Base-by-base conservation (phyloP, 495 filamentous ascomycete species). In the Cryomyces antarcticus region DNA sequence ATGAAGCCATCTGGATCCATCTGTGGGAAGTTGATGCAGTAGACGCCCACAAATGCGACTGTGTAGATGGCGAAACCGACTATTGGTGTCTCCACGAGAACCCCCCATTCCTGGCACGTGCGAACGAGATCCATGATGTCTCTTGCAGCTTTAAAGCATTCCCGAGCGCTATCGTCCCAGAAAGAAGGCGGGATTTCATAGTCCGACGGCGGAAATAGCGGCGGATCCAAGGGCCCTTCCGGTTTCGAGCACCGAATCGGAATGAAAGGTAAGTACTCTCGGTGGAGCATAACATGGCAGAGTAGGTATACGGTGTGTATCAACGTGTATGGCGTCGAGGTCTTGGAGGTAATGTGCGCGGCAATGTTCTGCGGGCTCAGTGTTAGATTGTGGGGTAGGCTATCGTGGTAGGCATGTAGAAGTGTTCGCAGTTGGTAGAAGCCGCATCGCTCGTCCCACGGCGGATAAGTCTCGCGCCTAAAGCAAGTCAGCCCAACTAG, bases 41-140 rank as follows among this genome's bases (percentile, higher is more conserved):
- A 93, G 7, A 88, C 61, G 33, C 71, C 74, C 13, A 70, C 55
- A 47, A 85, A 81, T 0, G 73, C 73, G n/a, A 80, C 80, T 46
- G 79, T 79, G 65, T 82, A 89, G 45, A 85, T 72, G 5, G 83
- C 79, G 52, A 85, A 88, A 5, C 79, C 74, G 9, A 86, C 71
- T 35, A 87, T 70, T 0, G 83, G 78, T 29, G 82, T 89, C 62
- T 89, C 80, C 10, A 82, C 77, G 6, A 85, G 64, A 7, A 68
- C 66, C 36, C 67, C 66, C 52, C 80, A 79, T 38, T 80, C 74
- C 51, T 82, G 69, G 50, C 80, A 83, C 12, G 77, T 78, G 4
- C 73, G 69, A 6, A 82, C 72, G 24, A 93, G 66, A 41, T 87
- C 78, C 51, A 84, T 72, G 54, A 88, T 77, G 39, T 79, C 72